Base-by-base conservation (phyloP, 805 yeast species). In the Candida peoriensis region DNA sequence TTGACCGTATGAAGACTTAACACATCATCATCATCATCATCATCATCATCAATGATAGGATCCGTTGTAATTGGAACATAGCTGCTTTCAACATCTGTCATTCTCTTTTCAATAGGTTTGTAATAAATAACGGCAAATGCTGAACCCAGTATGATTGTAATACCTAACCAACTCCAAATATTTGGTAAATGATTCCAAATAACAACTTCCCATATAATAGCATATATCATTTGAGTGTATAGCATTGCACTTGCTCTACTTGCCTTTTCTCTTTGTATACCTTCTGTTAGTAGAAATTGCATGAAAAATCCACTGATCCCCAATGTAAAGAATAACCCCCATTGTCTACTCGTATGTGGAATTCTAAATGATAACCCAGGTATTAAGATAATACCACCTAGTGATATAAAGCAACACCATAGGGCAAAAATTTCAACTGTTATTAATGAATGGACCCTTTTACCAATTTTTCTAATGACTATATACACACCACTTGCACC, bases 281-380 rank as follows among this genome's bases (percentile, higher is more conserved):
- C 96, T 8, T 85, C 76, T 0, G 96, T 84, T 31, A 84, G 58
- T 24, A 80, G 61, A 49, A 78, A 79, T 56, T 89, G 96, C 79
- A 81, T 82, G 40, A 78, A 60, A 57, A 88, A 89, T 0, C 97
- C 97, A 34, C 83, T 70, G 2, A 81, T 41, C 3, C 96, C 95
- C 39, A 86, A 68, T 16, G 70, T 53, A 2, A 61, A 36, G 43
- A 88, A 70, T 15, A 83, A 59, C 3, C 61, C 43, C 93, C 95
- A 84, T 55, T 85, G 90, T 47, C 63, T 63, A 1, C 45, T 20
- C n/a, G 73, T 71, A 13, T 67, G 70, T 1, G 95, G 95, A 2
- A 72, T 46, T 38, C 68, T 74, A 54, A 84, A 78, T 2, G 70
- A 50, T 37, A 81, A 58, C 1, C 76, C 70, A 1, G 94, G 90